Base-by-base conservation (phyloP, 139 green algal genomes). In the Chlorella sp. region DNA sequence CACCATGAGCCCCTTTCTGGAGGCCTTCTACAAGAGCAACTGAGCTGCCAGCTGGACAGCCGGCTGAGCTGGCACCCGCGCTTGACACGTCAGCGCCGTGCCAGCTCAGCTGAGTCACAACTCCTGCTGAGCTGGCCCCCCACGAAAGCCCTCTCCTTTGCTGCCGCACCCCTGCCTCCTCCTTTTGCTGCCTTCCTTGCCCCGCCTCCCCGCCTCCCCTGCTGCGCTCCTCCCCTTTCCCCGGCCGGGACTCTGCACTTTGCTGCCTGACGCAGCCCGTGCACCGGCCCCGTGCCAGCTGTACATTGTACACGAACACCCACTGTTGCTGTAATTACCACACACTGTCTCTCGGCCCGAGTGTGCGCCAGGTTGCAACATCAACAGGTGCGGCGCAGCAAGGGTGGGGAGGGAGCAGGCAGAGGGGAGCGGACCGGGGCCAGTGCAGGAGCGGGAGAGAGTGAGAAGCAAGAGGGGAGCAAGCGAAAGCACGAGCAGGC, bases 1-100 rank as follows among this genome's bases (percentile, higher is more conserved):
- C 28, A 66, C 75, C 64, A 75, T 92, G 48, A 90, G 76, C 2
- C 57, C 85, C 30, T 95, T 95, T 82, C 86, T 95, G 82, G 77
- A 95, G 78, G 77, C 61, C 0, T 95, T 95, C 77, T 95, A 94
- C 79, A 91, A 82, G 30, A 87, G 84, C 76, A 82, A 93, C 64
- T 92, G 39, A 92, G 39, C 18, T 24, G 19, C 2, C 21, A 28
- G 21, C 64, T 71, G n/a, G n/a, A n/a, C 26, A 30, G 24, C 26
- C 30, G 24, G 12, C 69, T 37, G 26, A 81, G 75, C 75, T 81
- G 75, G n/a, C 34, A 57, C 48, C 48, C 48, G 48, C 48, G 48
- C 48, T 9, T 9, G 48, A 57, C 48, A 57, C 48, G 7, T 57
- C 48, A 57, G 48, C 48, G 48, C 48, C 48, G 9, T 57, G 48